A percentile compares a stretch with the other conserved stretches of the same genome.
These are phyloP conservation scores for Aspergillus bridgeri DNA, from an alignment of 495 filamentous ascomycete species.

Conservation along the genomic window DNA sequence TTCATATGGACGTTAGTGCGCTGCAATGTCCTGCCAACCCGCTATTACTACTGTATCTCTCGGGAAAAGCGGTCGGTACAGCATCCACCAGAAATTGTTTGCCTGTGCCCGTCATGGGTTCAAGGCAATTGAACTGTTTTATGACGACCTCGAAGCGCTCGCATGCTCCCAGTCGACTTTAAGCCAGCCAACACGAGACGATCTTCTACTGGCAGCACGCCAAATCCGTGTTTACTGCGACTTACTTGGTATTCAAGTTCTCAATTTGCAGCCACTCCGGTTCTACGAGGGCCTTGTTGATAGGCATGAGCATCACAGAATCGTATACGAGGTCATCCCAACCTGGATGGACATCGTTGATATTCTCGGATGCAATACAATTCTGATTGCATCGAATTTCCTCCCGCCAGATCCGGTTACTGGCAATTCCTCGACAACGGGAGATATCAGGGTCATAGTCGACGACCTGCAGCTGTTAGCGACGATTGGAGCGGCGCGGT, in stretches of 20 bases:
- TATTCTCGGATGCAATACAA: slow-evolving; percentile 52
- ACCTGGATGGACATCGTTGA: slow-evolving; percentile 60
- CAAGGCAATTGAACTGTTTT: slow-evolving; percentile 61
- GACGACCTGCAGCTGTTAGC: slow-evolving; percentile 56
- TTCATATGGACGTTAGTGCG: too few species aligned
- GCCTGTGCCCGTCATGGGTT: slow-evolving; percentile 53
- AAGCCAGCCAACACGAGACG: slow-evolving; percentile 27
- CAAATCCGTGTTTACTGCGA: slow-evolving; percentile 36
- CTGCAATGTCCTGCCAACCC: slow-evolving; percentile 10
- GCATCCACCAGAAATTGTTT: slow-evolving; percentile 52
- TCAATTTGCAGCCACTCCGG: slow-evolving; percentile 64
- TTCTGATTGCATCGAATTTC: slow-evolving; percentile 61
- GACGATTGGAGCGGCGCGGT: slow-evolving; percentile 46
- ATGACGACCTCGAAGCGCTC: slow-evolving; percentile 60
- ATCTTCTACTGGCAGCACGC: neutral
- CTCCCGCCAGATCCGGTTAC: slow-evolving; percentile 44
- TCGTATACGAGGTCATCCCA: slow-evolving; percentile 53
- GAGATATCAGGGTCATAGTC: slow-evolving; percentile 49
- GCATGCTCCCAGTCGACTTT: slow-evolving; percentile 42
- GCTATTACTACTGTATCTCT: slow-evolving; percentile 61
- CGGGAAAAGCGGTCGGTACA: slow-evolving; percentile 52
- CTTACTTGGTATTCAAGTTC: slow-evolving; percentile 45
- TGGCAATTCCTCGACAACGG: slow-evolving; percentile 47
- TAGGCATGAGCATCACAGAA: slow-evolving; percentile 43
- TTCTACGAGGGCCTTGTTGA: slow-evolving; percentile 63